Base-by-base conservation (phyloP, 371 early-diverging fungal genomes). In the Batkoa obscura region DNA sequence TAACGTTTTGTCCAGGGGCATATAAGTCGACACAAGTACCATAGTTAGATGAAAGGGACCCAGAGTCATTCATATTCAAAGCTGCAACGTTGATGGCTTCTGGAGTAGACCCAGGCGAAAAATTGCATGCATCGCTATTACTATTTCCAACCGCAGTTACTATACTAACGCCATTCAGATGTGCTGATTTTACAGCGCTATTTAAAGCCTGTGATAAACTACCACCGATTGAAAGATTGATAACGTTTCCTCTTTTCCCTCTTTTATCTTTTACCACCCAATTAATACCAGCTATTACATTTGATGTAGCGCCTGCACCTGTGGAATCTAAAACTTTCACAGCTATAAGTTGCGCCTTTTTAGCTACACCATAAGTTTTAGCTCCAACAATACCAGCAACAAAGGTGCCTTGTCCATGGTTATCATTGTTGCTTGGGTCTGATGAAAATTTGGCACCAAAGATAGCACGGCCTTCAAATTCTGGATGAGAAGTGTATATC, bases 51-150 rank as follows among this genome's bases (percentile, higher is more conserved):
- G 82, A 88, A 31, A 62, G 70, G 9, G 87, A 81, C 35, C 79
- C 70, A 0, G 71, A 72, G 66, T 88, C 88, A 48, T 75, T 74
- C 34, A 66, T 60, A 64, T 83, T 79, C 10, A 83, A 81, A 0
- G 89, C 88, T 5, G 91, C 98, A 5, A 92, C 93, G 0, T 91
- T 93, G 46, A 94, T 68, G 1, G 87, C 91, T 37, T 79, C 72
- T 8, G 74, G 68, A 2, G 84, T 82, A 13, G 84, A 79, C 13
- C 86, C 88, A 23, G 98, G 95, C 0, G 88, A 86, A 55, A 76
- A 81, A 37, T 69, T 62, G 65, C 95, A 94, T 0, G 94, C 94
- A 62, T 88, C 81, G 56, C 68, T 69, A 43, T 70, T 75, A 45
- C 73, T 72, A 48, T 78, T 79, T 4, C 79, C 79, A 10, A 78